A percentile compares a stretch with the other conserved stretches of the same genome.
Conservation (phyloP, 2,329 filamentous ascomycete genomes). For the Verticillium dahliae region DNA sequence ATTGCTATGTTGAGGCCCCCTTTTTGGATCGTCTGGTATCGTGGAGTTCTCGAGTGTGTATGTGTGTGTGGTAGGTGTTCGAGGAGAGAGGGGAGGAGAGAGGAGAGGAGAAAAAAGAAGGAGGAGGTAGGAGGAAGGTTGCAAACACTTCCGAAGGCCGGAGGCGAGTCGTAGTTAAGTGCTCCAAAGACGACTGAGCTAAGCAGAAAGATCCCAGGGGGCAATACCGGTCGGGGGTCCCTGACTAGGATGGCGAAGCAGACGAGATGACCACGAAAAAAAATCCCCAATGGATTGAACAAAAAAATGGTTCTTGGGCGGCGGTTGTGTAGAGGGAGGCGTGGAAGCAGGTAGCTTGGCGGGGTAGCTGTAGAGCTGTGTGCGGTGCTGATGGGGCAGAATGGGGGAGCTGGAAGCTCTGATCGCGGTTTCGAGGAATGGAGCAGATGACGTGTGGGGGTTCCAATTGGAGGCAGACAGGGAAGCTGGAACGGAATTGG, state of each 20-base stretch:
- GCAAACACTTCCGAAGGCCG: background rate
- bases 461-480: background rate
- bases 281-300: background rate
- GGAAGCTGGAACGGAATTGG: background rate
- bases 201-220: background rate
- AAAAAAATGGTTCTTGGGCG: background rate
- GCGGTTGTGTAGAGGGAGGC: background rate
- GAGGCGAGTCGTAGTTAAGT: background rate
- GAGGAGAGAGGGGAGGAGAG: background rate
- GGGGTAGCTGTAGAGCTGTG: background rate
- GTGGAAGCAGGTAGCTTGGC: background rate
- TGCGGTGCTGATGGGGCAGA: background rate
- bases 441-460: background rate
- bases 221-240: background rate
- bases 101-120: background rate
- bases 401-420: background rate
- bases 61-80: background rate
- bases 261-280: no score
- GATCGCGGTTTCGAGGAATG: background rate
- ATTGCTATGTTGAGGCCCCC: background rate
- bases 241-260: background rate
- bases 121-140: background rate
- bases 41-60: background rate
- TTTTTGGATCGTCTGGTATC: background rate
- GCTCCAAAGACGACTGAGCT: background rate